Evolutionary conservation across 2,329 filamentous ascomycete genomes (phyloP), one percentile per base, ranked within the genome.

Genomic region (Fusarium fujikuroi): DNA sequence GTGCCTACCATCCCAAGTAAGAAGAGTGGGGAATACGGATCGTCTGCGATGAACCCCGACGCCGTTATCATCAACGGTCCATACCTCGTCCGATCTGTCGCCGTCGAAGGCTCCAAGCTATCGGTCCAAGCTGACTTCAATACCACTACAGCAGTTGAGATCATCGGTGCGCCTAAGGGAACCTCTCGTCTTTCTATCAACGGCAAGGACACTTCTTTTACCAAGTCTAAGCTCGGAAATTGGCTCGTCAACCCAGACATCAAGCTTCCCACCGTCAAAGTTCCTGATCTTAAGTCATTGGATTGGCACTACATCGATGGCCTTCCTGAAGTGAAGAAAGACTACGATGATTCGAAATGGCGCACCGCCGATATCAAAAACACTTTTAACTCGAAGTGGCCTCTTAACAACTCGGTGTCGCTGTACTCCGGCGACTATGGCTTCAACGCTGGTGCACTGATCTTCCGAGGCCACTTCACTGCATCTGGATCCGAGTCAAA

Each of bases 361-460:
- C 85, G 85, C 0, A 74, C 78, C 0, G 93, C 92, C 2, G 82
- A 91, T 67, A 83, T 89, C 10, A 84, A 82, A 0, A 85, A 84
- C 5, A 91, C 90, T 3, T 88, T 88, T 77, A 94, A 94, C 79
- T 89, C 87, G 0, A 83, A 85, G 23, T 77, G 81, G 28, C 82
- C 86, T 4, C 82, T 92, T 5, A 86, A 84, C 1, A 95, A 93
- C 0, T 90, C 92, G 0, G 90, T 88, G 0, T 91, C 89, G 0
- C 86, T 95, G 0, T 93, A 92, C 76, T 86, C 86, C 1, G 88
- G 88, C 21, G 93, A 95, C 80, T 95, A 95, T 76, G 92, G 92
- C 30, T 95, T 90, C 81, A 86, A 93, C 79, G 87, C 90, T 0
- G 92, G 93, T 7, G 88, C 88, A 3, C 84, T 95, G 0, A 75